These are phyloP conservation scores for Suillus subaureus DNA, from an alignment of 768 basidiomycete species.

Conservation along the genomic window DNA sequence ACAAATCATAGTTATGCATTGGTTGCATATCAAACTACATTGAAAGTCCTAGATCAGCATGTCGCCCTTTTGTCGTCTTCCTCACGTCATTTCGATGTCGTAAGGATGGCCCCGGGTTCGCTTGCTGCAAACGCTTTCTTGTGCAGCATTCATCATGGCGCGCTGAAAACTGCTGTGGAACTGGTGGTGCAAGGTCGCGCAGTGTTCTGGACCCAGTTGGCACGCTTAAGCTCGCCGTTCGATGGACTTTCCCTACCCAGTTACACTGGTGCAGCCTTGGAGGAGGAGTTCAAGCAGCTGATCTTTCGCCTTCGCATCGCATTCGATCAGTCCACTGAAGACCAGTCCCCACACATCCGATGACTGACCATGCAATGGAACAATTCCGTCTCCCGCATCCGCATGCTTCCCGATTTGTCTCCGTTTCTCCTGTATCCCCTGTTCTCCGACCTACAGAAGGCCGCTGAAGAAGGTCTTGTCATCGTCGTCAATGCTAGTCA, in stretches of 20 bases:
- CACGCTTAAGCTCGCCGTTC: neutral
- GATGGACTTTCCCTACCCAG: neutral
- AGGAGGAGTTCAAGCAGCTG: constrained; percentile 27
- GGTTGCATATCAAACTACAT: neutral
- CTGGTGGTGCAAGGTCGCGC: neutral
- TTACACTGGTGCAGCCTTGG: constrained; percentile 13
- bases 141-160: neutral
- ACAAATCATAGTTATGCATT: neutral
- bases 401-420: constrained; percentile 15
- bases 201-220: neutral
- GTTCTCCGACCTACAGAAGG: constrained; percentile 11
- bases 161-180: neutral
- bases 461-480: constrained; percentile 18
- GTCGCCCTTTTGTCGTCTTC: neutral
- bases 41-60: neutral
- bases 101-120: neutral
- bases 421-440: constrained; percentile 13
- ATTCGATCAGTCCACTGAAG: neutral
- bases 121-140: neutral
- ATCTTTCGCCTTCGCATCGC: constrained; percentile 10
- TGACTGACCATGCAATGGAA: constrained; percentile 11
- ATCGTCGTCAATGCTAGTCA: constrained; percentile 18
- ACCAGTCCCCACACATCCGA: neutral
- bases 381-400: constrained; percentile 14
- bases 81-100: neutral